Evolutionary conservation across 768 basidiomycete genomes (phyloP).

Genomic region (Lactarius psammicola): DNA sequence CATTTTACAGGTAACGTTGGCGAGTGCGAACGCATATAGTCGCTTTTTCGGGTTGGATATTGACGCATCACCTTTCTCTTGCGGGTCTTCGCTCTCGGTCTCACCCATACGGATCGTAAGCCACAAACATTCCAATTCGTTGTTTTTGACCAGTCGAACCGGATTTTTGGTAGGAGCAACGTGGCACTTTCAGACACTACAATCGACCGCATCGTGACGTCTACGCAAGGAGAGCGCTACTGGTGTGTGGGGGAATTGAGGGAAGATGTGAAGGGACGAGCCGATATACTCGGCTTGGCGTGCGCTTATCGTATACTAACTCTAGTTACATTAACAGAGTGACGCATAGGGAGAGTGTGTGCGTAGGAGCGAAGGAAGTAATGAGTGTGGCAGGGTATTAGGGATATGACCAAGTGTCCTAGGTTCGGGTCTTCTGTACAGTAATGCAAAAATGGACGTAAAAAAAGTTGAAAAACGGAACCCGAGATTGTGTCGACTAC

Average conservation of each 20-base stretch:
- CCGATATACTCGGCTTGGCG: not conserved
- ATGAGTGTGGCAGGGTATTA: not conserved
- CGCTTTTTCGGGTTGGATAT: no score
- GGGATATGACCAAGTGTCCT: not conserved
- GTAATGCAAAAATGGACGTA: not conserved
- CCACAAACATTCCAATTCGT: slow-evolving; percentile 23
- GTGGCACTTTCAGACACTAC: not conserved
- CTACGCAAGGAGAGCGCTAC: not conserved
- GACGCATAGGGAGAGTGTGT: not conserved
- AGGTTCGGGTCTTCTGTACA: not conserved
- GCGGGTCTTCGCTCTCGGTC: no score
- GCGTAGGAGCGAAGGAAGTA: not conserved
- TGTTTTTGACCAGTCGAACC: slow-evolving; percentile 64
- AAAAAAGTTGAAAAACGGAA: not conserved
- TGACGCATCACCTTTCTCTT: no score
- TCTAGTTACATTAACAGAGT: not conserved
- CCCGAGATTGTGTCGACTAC: not conserved
- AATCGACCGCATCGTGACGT: not conserved
- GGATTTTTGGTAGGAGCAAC: no score
- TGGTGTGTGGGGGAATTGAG: not conserved
- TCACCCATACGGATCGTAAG: not conserved
- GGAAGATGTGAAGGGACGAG: not conserved
- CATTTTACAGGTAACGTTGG: no score
- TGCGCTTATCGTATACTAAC: not conserved
- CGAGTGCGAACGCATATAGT: no score